Percentiles rank a stretch among this genome's conserved stretches.
Evolutionary conservation across 768 basidiomycete species (phyloP).

Genomic region (Goffeauzyma gilvescens): DNA sequence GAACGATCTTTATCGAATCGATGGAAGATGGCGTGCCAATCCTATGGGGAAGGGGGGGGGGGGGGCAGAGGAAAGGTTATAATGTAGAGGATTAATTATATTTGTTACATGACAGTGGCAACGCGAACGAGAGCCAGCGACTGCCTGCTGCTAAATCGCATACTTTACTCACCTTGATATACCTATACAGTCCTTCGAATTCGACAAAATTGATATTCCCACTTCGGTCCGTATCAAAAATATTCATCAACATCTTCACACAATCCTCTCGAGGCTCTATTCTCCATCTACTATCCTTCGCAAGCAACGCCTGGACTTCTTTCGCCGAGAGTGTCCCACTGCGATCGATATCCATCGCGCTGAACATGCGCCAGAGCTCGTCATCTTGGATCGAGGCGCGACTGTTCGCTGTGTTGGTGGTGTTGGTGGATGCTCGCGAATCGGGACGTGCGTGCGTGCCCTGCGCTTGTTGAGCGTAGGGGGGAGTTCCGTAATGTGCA

Average conservation of each 20-base stretch:
- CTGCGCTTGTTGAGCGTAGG: too few species aligned
- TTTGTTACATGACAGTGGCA: too few species aligned
- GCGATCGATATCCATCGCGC: constrained; percentile 24
- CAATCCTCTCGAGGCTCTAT: constrained; percentile 32
- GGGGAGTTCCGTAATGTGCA: too few species aligned
- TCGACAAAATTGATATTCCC: constrained; percentile 30
- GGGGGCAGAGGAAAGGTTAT: too few species aligned
- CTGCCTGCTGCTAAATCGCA: too few species aligned
- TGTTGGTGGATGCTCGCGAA: too few species aligned
- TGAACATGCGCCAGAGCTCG: constrained; percentile 20
- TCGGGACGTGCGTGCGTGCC: too few species aligned
- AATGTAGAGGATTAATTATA: too few species aligned
- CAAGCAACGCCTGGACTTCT: constrained; percentile 25
- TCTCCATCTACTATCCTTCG: constrained; percentile 19
- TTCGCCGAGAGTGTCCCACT: constrained; percentile 25
- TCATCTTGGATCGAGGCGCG: too few species aligned
- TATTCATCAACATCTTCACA: constrained; percentile 32
- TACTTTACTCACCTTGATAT: constrained; percentile 30
- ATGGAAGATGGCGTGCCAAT: constrained; percentile 32
- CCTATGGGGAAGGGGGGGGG: constrained; percentile 12
- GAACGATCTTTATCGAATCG: constrained; percentile 30
- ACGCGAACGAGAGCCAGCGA: too few species aligned
- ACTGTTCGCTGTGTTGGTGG: too few species aligned
- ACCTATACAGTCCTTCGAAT: constrained; percentile 30
- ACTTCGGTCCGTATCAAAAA: constrained; percentile 30